These are phyloP conservation scores for Naganishia albida DNA, from an alignment of 1,284 basidiomycete genomes.

Conservation along the genomic window DNA sequence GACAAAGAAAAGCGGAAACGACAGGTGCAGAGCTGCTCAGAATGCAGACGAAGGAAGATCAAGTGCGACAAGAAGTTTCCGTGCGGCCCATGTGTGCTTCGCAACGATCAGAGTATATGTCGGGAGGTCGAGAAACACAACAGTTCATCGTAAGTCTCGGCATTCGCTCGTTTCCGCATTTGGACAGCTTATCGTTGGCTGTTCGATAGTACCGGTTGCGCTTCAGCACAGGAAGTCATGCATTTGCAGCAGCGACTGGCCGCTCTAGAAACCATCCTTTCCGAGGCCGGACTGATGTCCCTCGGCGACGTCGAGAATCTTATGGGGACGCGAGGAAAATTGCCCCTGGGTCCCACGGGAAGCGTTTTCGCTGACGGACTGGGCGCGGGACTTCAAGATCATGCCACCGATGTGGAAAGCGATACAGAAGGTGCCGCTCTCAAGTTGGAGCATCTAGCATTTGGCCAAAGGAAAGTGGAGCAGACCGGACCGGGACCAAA, in stretches of 20 bases:
- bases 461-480: conserved; percentile 43
- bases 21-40: conserved; percentile 55
- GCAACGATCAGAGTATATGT: conserved; percentile 52
- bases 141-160: conserved; percentile 33
- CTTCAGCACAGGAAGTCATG: conserved; percentile 50
- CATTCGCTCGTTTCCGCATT: conserved; percentile 17
- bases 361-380: not conserved
- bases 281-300: conserved; percentile 47
- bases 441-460: conserved; percentile 54
- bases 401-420: conserved; percentile 42
- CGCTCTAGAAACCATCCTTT: conserved; percentile 50
- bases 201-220: conserved; percentile 41
- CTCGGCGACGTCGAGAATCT: conserved; percentile 50
- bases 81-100: conserved; percentile 49
- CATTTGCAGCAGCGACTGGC: conserved; percentile 51
- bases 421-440: conserved; percentile 55
- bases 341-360: conserved; percentile 9
- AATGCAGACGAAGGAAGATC: conserved; percentile 54
- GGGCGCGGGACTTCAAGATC: not conserved
- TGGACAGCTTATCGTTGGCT: too few relatives aligned
- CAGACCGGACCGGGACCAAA: conserved; percentile 28
- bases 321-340: conserved; percentile 37
- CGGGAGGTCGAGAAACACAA: conserved; percentile 50
- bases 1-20: conserved; percentile 48
- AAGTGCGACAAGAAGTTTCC: conserved; percentile 55